These are phyloP conservation scores for Neurospora sp. DNA, from an alignment of 495 filamentous ascomycete species.

Conservation along the genomic window DNA sequence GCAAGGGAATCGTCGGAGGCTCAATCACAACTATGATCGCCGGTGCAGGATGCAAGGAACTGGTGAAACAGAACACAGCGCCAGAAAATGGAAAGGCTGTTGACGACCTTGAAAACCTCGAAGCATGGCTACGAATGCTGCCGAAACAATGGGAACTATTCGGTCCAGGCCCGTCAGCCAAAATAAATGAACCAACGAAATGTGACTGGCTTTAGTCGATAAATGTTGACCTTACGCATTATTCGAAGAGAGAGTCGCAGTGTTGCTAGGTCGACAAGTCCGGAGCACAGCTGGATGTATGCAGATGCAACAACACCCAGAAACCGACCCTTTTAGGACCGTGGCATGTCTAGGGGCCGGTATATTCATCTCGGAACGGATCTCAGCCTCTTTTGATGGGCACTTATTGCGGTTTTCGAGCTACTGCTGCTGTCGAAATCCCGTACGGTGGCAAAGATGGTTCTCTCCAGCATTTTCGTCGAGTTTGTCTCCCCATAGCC, in stretches of 20 bases:
- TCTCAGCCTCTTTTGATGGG: not conserved
- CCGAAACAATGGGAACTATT: not conserved
- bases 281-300: not conserved
- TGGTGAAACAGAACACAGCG: not conserved
- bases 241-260: not conserved
- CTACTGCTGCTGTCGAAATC: not conserved
- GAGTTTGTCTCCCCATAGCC: not conserved
- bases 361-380: not conserved
- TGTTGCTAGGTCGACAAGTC: not conserved
- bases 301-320: not conserved
- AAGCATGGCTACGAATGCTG: not conserved
- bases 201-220: not conserved
- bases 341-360: not conserved
- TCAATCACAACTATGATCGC: not conserved
- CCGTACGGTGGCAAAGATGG: not conserved
- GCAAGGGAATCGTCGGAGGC: not conserved
- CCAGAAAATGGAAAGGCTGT: not conserved
- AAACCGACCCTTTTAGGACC: not conserved
- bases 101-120: not conserved
- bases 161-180: not conserved
- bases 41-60: not conserved
- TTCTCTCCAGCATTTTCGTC: not conserved
- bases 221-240: not conserved
- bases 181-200: not conserved
- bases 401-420: not conserved